Evolutionary conservation across 2,329 filamentous ascomycete species (phyloP).

Genomic region (Colletotrichum sansevieriae): DNA sequence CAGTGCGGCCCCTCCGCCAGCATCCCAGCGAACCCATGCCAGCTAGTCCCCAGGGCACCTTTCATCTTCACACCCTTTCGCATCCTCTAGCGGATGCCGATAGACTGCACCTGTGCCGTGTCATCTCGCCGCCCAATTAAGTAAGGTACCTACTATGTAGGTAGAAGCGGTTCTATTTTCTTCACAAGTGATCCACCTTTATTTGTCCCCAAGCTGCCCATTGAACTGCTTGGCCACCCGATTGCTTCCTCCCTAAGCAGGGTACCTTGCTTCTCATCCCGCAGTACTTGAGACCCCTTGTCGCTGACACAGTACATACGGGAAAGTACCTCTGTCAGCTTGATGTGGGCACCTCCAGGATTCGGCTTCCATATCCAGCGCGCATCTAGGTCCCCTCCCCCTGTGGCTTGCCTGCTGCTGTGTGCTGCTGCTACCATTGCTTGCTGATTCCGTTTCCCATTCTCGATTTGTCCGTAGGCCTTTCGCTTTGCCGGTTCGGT

Average conservation of each 20-base stretch:
- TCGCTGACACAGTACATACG: constrained; percentile 25
- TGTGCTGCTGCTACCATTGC: not conserved
- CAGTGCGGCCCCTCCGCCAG: constrained; percentile 20
- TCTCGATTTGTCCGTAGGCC: constrained; percentile 13
- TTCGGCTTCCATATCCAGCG: constrained; percentile 2
- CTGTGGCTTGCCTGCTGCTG: constrained; percentile 3
- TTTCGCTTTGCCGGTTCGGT: constrained; percentile 23
- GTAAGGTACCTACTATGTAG: too few relatives aligned
- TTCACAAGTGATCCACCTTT: constrained; percentile 7
- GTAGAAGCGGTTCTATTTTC: constrained; percentile 3
- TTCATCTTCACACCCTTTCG: not conserved
- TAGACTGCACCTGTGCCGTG: constrained; percentile 18
- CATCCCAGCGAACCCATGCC: not conserved
- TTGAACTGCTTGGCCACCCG: constrained; percentile 14
- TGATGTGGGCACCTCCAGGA: constrained; percentile 22
- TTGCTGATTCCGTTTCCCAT: constrained; percentile 11
- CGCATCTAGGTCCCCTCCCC: not conserved
- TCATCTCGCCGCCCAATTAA: constrained; percentile 3
- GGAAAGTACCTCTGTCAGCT: constrained; percentile 27
- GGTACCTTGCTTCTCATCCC: not conserved
- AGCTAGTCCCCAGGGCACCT: not conserved
- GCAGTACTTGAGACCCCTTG: constrained; percentile 1
- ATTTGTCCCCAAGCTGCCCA: not conserved
- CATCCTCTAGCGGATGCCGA: not conserved
- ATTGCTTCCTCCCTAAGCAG: constrained; percentile 12